phyloP scores from a whole-genome alignment of 495 filamentous ascomycete species.

The Tuber melanosporum region DNA sequence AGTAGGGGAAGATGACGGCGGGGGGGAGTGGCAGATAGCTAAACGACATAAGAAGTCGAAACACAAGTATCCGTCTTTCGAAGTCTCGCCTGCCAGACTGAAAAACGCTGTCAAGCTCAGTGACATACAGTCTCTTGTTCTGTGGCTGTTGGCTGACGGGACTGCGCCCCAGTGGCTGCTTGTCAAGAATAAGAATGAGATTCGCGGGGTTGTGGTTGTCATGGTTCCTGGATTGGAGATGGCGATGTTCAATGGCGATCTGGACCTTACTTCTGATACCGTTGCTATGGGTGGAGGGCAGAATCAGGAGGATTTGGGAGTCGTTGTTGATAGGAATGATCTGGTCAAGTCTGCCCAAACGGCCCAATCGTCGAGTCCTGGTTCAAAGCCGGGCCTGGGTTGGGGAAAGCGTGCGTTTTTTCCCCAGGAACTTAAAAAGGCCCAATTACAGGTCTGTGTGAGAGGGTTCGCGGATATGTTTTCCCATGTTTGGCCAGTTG shows the following conservation, averaged over 20 bases:
- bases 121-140: constrained; percentile 69
- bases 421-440: constrained; percentile 57
- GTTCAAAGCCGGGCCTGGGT: background rate
- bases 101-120: constrained; percentile 66
- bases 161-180: constrained; percentile 75
- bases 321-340: constrained; percentile 5
- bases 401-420: constrained; percentile 55
- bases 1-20: constrained; percentile 7
- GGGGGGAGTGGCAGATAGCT: constrained; percentile 27
- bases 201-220: constrained; percentile 79
- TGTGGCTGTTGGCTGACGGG: constrained; percentile 89
- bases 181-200: constrained; percentile 56
- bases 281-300: background rate
- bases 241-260: constrained; percentile 73
- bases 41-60: constrained; percentile 35
- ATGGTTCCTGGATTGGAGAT: constrained; percentile 90
- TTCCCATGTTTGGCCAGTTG: constrained; percentile 78
- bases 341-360: background rate
- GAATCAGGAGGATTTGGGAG: constrained; percentile 22
- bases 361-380: background rate
- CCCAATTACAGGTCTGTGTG: constrained; percentile 57
- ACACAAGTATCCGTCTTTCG: constrained; percentile 66
- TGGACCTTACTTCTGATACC: constrained; percentile 42
- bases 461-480: constrained; percentile 76
- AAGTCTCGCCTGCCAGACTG: constrained; percentile 60